Evolutionary conservation across 1,284 basidiomycete species (phyloP).

Genomic region (Paramarasmius palmivorus): DNA sequence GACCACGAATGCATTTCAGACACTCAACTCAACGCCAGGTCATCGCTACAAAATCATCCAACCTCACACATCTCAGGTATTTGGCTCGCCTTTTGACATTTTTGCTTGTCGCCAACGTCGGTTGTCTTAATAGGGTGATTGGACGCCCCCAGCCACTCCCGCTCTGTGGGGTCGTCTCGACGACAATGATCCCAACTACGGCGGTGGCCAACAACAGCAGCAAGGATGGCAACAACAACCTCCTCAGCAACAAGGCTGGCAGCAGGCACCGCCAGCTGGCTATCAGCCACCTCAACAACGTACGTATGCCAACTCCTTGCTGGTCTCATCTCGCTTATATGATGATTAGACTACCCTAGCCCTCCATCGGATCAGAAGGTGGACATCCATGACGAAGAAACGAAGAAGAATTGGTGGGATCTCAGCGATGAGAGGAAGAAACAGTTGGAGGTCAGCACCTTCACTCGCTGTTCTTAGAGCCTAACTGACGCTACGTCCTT

Average conservation of each 20-base stretch:
- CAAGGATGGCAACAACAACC: slow-evolving; percentile 16
- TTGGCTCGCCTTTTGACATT: not conserved
- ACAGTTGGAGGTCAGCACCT: slow-evolving; percentile 49
- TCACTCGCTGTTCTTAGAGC: not conserved
- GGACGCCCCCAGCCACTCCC: slow-evolving; percentile 61
- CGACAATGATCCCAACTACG: slow-evolving; percentile 32
- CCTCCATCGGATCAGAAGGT: slow-evolving; percentile 30
- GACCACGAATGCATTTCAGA: not conserved
- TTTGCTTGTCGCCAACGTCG: not conserved
- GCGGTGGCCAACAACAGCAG: slow-evolving; percentile 30
- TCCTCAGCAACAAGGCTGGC: slow-evolving; percentile 28
- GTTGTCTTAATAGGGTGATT: slow-evolving; percentile 48
- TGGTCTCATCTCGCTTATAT: not conserved
- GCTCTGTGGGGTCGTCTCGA: slow-evolving; percentile 65
- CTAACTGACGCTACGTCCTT: slow-evolving; percentile 7
- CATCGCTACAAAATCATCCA: slow-evolving; percentile 69
- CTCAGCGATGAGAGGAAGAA: slow-evolving; percentile 57
- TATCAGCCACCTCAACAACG: slow-evolving; percentile 21
- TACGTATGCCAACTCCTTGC: slow-evolving; percentile 6
- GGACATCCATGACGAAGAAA: slow-evolving; percentile 44
- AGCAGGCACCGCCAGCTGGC: slow-evolving; percentile 18
- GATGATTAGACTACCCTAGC: slow-evolving; percentile 8
- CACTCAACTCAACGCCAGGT: slow-evolving; percentile 35
- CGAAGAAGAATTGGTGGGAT: slow-evolving; percentile 59
- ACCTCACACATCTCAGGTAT: slow-evolving; percentile 65